Evolutionary conservation across 2,329 filamentous ascomycete genomes (phyloP), one percentile per base, ranked within the genome.

Genomic region (Cryphonectria parasitica): DNA sequence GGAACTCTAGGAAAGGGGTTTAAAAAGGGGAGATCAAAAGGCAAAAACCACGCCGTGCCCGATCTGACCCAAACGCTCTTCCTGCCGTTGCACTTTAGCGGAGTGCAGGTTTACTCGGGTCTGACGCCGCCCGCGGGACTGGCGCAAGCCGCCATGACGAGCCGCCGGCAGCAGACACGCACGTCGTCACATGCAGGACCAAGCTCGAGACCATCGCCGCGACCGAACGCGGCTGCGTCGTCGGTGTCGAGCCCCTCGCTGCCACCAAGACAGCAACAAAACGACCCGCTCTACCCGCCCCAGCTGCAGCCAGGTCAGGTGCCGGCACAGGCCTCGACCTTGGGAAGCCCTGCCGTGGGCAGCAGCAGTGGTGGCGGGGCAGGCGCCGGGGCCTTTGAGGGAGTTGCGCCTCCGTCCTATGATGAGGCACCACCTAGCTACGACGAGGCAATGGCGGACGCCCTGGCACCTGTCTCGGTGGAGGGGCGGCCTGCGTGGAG

Each of bases 351-450:
- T 41, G 19, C 63, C 25, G 28, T 15, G 2, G 43, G 41, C 7
- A 31, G 8, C 6, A 34, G 43, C 11, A 43, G 10, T 6, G 17
- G 45, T 22, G 58, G 28, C 17, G 56, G 43, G 13, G 39, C 15
- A 22, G 54, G 58, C 34, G 39, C 28, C 11, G 43, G 43, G 58
- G 25, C 19, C 17, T 34, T 63, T 43, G 54, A 43, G 15, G 67
- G 34, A 0, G 39, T 56, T 28, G 82, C 80, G 2, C 84, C 79
- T 1, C 80, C 83, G 25, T 77, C 79, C 0, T 84, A 88, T 74
- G 91, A 93, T 43, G 94, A 96, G 69, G 93, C 94, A n/a, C 95
- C 95, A 25, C 95, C 95, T 10, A 97, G 93, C 77, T 98, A 98
- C 77, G 94, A 97, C 80, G 95, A 98, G 80, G 94, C 94, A 17